Conservation (phyloP, 345 rosid species). For the Aurinia saxatilis region DNA sequence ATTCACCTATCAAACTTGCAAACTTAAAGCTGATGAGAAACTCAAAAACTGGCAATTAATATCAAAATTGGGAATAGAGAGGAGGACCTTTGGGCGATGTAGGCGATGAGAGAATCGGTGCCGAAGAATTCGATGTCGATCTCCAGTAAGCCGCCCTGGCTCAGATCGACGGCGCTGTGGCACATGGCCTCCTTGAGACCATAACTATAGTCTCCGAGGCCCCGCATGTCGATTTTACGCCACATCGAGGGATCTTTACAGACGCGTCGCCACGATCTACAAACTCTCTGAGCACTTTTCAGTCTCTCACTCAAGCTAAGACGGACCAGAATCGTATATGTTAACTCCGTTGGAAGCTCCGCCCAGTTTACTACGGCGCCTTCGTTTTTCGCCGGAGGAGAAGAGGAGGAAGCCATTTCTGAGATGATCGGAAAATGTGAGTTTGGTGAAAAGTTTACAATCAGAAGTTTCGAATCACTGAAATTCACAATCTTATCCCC, state of each 20-base stretch:
- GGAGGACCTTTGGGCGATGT: slow-evolving; percentile 40
- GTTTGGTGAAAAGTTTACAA: too few relatives aligned
- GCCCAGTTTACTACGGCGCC: too few relatives aligned
- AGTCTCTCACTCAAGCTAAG: slow-evolving; percentile 32
- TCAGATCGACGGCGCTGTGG: slow-evolving; percentile 46
- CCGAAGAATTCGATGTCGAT: slow-evolving; percentile 35
- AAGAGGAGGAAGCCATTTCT: too few relatives aligned
- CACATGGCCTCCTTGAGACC: slow-evolving; percentile 26
- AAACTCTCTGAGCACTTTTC: slow-evolving; percentile 35
- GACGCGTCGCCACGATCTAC: slow-evolving; percentile 43
- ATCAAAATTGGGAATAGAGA: too few relatives aligned
- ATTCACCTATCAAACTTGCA: too few relatives aligned
- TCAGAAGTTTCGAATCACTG: too few relatives aligned
- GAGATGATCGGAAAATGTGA: too few relatives aligned
- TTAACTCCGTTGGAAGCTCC: slow-evolving; percentile 47
- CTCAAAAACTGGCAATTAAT: too few relatives aligned
- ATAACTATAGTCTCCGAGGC: neutral
- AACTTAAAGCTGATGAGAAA: too few relatives aligned
- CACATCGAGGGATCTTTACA: slow-evolving; percentile 48
- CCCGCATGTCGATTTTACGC: slow-evolving; percentile 36
- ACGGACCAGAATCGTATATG: slow-evolving; percentile 31
- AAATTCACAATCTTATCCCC: too few relatives aligned
- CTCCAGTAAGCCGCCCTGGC: slow-evolving; percentile 39
- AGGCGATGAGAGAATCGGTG: slow-evolving; percentile 32
- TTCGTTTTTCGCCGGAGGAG: too few relatives aligned